Conservation (phyloP, 148 eudicot species). For the Linanthus parryae region DNA sequence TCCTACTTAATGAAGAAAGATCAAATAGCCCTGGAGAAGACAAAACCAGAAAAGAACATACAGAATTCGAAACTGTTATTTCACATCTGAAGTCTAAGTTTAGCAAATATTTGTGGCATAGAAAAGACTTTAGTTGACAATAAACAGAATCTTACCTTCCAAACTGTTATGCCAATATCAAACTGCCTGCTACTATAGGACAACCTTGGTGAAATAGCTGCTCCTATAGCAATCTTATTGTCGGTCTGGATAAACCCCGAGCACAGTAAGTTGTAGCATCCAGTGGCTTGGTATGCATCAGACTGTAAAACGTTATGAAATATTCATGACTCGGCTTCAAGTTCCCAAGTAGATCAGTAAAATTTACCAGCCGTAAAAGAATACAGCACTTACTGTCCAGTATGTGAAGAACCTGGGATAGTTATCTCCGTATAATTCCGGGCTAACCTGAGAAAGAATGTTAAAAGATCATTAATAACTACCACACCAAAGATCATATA, state of each 20-base stretch:
- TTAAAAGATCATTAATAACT: not conserved
- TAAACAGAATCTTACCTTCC: no score
- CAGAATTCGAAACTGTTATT: no score
- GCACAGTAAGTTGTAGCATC: slow-evolving; percentile 95
- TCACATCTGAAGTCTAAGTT: no score
- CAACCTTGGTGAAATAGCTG: slow-evolving; percentile 94
- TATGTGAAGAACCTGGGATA: slow-evolving; percentile 94
- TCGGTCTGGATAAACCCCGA: slow-evolving; percentile 96
- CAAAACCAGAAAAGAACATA: no score
- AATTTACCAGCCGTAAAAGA: not conserved
- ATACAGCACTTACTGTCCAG: slow-evolving; percentile 70
- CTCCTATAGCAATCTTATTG: slow-evolving; percentile 84
- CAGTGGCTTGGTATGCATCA: slow-evolving; percentile 97
- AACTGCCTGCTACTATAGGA: slow-evolving; percentile 56
- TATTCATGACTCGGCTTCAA: no score
- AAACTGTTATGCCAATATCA: slow-evolving; percentile 82
- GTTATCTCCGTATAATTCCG: slow-evolving; percentile 80
- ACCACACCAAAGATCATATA: no score
- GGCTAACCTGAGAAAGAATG: slow-evolving; percentile 60
- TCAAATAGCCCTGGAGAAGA: no score
- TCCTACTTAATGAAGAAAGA: no score
- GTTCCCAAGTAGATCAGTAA: no score
- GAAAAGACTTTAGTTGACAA: no score
- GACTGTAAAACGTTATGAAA: slow-evolving; percentile 30
- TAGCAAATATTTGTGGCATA: no score